A percentile compares a stretch with the other conserved stretches of the same genome.
Conservation (phyloP, 441 rosid species). For the Raphanus hybrid region DNA sequence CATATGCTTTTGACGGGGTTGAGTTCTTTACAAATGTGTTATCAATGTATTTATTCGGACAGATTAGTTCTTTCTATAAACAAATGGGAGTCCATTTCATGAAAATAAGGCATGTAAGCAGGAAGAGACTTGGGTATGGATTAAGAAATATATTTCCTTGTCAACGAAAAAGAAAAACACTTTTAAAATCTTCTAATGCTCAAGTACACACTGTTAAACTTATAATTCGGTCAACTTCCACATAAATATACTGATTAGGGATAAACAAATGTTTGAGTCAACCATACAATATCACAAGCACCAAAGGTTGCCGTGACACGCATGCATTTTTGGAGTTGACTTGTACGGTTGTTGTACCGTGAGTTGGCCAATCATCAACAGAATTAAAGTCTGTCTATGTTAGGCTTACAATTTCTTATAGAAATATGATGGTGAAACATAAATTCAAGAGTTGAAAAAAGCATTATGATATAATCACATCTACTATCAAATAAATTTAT, state of each 20-base stretch:
- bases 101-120: conserved; percentile 13
- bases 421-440: too few relatives aligned
- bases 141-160: neutral
- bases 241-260: neutral
- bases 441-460: too few relatives aligned
- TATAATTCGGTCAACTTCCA: neutral
- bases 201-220: neutral
- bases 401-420: conserved; percentile 2
- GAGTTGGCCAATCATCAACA: neutral
- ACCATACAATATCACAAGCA: neutral
- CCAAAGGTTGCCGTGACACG: conserved; percentile 15
- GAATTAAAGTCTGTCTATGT: neutral
- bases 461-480: too few relatives aligned
- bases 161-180: neutral
- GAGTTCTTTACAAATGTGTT: neutral
- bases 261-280: conserved; percentile 6
- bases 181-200: neutral
- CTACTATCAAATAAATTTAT: too few relatives aligned
- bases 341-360: neutral
- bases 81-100: conserved; percentile 4
- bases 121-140: conserved; percentile 7
- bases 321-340: conserved; percentile 12
- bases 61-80: neutral
- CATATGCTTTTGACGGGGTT: neutral
- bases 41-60: neutral